A percentile compares a stretch with the other conserved stretches of the same genome.
Conservation (phyloP, 139 green algal genomes). For the Chlorella vulgaris region DNA sequence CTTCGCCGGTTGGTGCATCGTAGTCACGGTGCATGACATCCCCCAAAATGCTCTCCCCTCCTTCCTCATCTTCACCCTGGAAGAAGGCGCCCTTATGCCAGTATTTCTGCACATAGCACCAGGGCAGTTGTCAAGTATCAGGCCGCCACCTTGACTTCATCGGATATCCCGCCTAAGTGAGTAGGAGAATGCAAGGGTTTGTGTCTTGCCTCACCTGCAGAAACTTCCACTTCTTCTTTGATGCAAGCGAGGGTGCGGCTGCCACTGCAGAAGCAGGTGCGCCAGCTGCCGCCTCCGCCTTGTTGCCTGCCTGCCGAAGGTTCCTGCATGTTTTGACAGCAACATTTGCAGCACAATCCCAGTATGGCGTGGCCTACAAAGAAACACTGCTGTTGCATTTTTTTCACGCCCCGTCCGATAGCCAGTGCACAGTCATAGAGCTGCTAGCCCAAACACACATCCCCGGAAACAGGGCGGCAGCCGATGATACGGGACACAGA, state of each 20-base stretch:
- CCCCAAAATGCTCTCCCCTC: slow-evolving; percentile 23
- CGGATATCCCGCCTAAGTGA: neutral
- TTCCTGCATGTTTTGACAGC: slow-evolving; percentile 5
- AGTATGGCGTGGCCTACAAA: neutral
- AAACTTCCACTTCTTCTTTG: slow-evolving; percentile 64
- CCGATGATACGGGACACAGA: too few species aligned
- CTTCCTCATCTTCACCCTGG: slow-evolving; percentile 57
- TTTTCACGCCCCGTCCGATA: neutral
- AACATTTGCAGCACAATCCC: neutral
- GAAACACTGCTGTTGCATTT: neutral
- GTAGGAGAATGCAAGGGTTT: neutral
- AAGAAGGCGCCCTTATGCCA: slow-evolving; percentile 99
- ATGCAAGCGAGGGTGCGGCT: too few species aligned
- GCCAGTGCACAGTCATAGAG: neutral
- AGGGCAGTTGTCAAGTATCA: neutral
- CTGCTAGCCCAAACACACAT: neutral
- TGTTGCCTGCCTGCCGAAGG: slow-evolving; percentile 10
- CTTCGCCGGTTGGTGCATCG: slow-evolving; percentile 85
- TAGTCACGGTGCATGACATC: slow-evolving; percentile 85
- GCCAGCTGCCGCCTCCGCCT: neutral
- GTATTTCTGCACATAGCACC: slow-evolving; percentile 91
- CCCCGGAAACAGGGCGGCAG: slow-evolving; percentile 25
- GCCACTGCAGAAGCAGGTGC: too few species aligned
- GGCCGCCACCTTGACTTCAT: neutral
- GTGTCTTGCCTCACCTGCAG: slow-evolving; percentile 67